phyloP scores from a whole-genome alignment of 352 stramenopile species.

The Phytophthora europaea region DNA sequence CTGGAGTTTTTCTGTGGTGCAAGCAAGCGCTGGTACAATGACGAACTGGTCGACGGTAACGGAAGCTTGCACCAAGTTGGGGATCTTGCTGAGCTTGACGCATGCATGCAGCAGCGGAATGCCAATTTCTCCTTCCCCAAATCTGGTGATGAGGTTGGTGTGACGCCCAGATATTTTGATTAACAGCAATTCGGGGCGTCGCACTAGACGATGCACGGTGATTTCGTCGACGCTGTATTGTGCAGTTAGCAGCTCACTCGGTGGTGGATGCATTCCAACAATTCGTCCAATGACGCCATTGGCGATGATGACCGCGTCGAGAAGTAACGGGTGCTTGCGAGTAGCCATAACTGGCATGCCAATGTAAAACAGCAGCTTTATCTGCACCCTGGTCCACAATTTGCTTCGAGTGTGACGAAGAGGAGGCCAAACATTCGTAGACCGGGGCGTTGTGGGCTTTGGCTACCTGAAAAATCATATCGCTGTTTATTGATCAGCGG shows the following conservation, averaged over 20 bases:
- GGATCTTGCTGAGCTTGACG: not conserved
- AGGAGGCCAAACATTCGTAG: no score
- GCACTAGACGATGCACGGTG: not conserved
- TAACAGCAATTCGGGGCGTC: not conserved
- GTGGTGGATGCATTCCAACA: not conserved
- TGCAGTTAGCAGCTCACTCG: not conserved
- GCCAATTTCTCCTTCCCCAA: not conserved
- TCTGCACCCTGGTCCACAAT: no score
- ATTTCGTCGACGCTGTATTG: not conserved
- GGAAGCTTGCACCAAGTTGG: slow-evolving; percentile 1
- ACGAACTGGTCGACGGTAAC: slow-evolving; percentile 26
- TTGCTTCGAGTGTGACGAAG: no score
- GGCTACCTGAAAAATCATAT: no score
- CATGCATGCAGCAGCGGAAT: slow-evolving; percentile 1
- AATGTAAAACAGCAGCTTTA: no score
- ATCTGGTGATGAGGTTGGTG: no score
- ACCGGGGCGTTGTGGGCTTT: no score
- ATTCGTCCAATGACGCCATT: not conserved
- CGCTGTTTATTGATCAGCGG: no score
- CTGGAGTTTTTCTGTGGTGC: slow-evolving; percentile 31
- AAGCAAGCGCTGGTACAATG: slow-evolving; percentile 23
- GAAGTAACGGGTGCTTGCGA: not conserved
- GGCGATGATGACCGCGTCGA: not conserved
- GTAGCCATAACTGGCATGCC: no score
- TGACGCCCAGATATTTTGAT: not conserved